Conservation (phyloP, 768 basidiomycete species). For the Pholiota molesta region DNA sequence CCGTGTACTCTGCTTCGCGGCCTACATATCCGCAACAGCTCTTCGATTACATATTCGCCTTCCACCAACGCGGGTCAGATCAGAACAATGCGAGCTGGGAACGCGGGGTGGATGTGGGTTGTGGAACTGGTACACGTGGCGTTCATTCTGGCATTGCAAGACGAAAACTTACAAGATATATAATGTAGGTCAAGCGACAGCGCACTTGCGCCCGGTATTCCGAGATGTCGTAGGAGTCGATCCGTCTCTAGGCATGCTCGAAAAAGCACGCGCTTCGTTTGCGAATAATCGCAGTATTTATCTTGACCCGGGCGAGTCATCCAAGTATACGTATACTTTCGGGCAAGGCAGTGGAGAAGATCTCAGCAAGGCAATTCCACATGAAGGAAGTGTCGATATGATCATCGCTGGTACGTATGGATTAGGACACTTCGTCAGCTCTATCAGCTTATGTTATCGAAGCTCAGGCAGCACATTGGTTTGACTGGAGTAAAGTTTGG, state of each 20-base stretch:
- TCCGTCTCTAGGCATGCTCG: constrained; percentile 73
- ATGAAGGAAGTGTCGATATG: constrained; percentile 62
- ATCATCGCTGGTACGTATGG: constrained; percentile 57
- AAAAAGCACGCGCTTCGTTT: constrained; percentile 41
- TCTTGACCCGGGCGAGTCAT: background rate
- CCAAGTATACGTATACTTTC: constrained; percentile 27
- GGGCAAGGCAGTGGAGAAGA: constrained; percentile 54
- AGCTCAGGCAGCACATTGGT: constrained; percentile 88
- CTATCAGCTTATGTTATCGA: background rate
- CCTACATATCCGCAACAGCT: constrained; percentile 74
- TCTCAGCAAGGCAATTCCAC: constrained; percentile 42
- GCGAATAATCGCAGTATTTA: background rate
- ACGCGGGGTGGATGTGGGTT: constrained; percentile 75
- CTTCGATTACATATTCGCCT: constrained; percentile 63
- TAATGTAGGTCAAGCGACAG: constrained; percentile 67
- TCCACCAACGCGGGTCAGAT: constrained; percentile 46
- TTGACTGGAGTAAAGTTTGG: constrained; percentile 75
- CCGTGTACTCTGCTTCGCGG: constrained; percentile 65
- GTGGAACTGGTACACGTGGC: constrained; percentile 70
- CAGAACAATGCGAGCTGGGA: constrained; percentile 46
- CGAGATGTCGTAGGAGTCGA: constrained; percentile 71
- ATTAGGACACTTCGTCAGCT: background rate
- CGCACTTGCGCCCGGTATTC: constrained; percentile 53
- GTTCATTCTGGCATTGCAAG: no score
- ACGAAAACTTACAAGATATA: background rate